Conservation (phyloP, 2,329 filamentous ascomycete species). For the Parastagonospora avenae region DNA sequence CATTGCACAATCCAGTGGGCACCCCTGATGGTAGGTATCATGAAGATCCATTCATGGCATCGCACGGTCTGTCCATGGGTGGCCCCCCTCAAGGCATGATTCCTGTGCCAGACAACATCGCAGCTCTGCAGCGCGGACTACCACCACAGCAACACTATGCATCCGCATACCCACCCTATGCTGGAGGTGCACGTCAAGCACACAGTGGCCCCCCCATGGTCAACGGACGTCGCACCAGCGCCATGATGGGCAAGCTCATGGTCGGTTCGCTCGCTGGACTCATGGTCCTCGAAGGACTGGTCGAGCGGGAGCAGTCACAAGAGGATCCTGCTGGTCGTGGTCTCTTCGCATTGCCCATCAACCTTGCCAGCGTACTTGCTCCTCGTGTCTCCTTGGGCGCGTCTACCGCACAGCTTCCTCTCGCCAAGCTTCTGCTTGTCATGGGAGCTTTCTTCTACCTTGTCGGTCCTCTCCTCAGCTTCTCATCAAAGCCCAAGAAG, state of each 20-base stretch:
- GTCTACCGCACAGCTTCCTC: conserved; percentile 44
- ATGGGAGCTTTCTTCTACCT: conserved; percentile 62
- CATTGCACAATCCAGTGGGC: conserved; percentile 33
- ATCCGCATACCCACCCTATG: conserved; percentile 40
- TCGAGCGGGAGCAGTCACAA: conserved; percentile 64
- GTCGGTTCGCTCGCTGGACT: conserved; percentile 88
- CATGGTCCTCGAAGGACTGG: conserved; percentile 86
- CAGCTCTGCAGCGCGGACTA: conserved; percentile 46
- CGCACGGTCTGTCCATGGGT: conserved; percentile 31
- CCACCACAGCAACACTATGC: conserved; percentile 47
- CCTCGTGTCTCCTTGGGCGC: conserved; percentile 40
- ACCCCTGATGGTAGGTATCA: conserved; percentile 46
- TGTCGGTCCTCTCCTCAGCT: conserved; percentile 61
- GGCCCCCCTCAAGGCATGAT: conserved; percentile 49
- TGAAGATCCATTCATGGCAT: conserved; percentile 43
- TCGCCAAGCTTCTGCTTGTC: conserved; percentile 58
- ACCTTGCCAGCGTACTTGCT: conserved; percentile 35
- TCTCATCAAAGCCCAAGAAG: conserved; percentile 61
- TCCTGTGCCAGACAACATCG: conserved; percentile 49
- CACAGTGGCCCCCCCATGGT: conserved; percentile 39
- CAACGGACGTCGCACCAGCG: conserved; percentile 52
- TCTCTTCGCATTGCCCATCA: conserved; percentile 51
- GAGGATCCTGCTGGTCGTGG: conserved; percentile 47
- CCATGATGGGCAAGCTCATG: conserved; percentile 77
- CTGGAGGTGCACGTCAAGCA: conserved; percentile 27